These are phyloP conservation scores for Globisporangium solare DNA, from an alignment of 352 stramenopile species.

Conservation along the genomic window DNA sequence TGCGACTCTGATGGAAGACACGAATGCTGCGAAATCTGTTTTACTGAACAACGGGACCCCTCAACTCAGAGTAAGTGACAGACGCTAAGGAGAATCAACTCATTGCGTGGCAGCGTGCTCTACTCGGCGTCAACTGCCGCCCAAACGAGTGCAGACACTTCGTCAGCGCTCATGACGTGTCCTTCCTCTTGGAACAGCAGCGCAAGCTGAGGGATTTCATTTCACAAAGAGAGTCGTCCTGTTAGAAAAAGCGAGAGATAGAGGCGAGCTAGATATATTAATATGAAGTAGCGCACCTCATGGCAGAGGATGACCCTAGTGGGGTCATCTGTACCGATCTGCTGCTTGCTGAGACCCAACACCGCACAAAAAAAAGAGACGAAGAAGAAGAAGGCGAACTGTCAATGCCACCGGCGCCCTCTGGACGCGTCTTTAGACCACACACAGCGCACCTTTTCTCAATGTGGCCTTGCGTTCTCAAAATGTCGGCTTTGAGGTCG, in stretches of 20 bases:
- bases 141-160: neutral
- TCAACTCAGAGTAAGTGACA: no score
- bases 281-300: conserved; percentile 4
- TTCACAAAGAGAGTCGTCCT: conserved; percentile 1
- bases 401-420: no score
- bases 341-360: conserved; percentile 4
- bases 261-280: neutral
- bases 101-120: no score
- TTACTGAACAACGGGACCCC: no score
- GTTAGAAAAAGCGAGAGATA: no score
- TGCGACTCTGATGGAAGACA: conserved; percentile 64
- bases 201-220: conserved; percentile 2
- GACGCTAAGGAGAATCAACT: no score
- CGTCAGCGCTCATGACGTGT: neutral
- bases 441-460: neutral
- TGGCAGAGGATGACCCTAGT: conserved; percentile 2
- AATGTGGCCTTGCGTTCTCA: neutral
- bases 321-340: conserved; percentile 2
- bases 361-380: neutral
- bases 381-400: neutral
- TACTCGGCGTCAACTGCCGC: neutral
- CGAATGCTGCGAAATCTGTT: conserved; percentile 15
- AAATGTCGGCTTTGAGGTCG: neutral
- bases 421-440: no score
- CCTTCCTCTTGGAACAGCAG: conserved; percentile 36